These are phyloP conservation scores for Candida loeiensis DNA, from an alignment of 805 yeast genomes.

Conservation along the genomic window DNA sequence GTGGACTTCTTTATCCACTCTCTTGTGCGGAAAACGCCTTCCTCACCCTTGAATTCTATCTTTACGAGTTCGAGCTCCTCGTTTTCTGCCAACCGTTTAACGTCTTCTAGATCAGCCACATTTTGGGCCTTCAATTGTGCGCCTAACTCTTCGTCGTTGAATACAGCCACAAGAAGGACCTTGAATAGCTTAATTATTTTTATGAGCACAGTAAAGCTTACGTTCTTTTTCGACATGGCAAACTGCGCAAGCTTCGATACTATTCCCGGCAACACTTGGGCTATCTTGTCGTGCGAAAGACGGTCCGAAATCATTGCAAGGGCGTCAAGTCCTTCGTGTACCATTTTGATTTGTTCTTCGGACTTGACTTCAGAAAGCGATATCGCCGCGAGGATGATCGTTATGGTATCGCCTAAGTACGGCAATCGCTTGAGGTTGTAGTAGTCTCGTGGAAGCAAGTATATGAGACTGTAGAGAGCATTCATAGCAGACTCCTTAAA, in stretches of 20 bases:
- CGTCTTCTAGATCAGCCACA: slow-evolving; percentile 10
- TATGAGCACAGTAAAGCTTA: slow-evolving; percentile 23
- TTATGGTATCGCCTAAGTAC: slow-evolving; percentile 28
- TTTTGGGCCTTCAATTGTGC: slow-evolving; percentile 3
- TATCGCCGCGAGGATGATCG: slow-evolving; percentile 21
- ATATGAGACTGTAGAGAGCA: slow-evolving; percentile 15
- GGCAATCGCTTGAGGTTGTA: slow-evolving; percentile 20
- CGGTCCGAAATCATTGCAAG: slow-evolving; percentile 15
- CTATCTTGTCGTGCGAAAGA: slow-evolving; percentile 28
- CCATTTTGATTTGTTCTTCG: slow-evolving; percentile 17
- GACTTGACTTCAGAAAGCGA: slow-evolving; percentile 9
- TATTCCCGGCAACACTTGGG: slow-evolving; percentile 40
- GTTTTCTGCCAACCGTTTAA: slow-evolving; percentile 14
- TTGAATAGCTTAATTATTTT: slow-evolving; percentile 21
- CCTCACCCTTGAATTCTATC: background rate
- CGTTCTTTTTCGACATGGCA: slow-evolving; percentile 16
- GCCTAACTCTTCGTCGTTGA: slow-evolving; percentile 23
- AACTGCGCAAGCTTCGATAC: slow-evolving; percentile 32
- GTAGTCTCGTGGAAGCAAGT: slow-evolving; percentile 19
- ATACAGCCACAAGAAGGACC: slow-evolving; percentile 24
- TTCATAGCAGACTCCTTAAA: slow-evolving; percentile 17
- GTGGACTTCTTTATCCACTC: slow-evolving; percentile 40
- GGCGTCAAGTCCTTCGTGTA: slow-evolving; percentile 12
- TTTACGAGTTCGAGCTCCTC: background rate
- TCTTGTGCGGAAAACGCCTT: slow-evolving; percentile 16